Percentiles rank a stretch among this genome's conserved stretches.
These are phyloP conservation scores for Phellopilus nigrolimitatus DNA, from an alignment of 1,284 basidiomycete species.

Conservation along the genomic window DNA sequence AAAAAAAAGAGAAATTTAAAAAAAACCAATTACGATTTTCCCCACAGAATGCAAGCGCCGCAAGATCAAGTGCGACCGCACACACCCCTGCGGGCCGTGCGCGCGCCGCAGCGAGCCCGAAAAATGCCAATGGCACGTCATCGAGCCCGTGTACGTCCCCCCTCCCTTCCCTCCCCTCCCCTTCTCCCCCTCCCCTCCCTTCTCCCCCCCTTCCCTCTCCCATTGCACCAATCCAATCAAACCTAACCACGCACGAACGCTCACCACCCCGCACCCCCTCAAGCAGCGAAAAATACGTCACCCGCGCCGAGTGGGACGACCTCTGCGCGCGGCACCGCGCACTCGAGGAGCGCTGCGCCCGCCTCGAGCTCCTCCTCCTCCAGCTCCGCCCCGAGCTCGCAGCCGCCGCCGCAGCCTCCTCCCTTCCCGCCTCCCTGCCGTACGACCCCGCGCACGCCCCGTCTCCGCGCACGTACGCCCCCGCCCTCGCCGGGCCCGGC, in stretches of 20 bases:
- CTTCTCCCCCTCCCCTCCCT: constrained; percentile 1
- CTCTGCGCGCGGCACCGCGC: constrained; percentile 30
- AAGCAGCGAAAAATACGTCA: constrained; percentile 52
- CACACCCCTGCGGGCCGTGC: constrained; percentile 54
- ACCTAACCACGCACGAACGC: constrained; percentile 4
- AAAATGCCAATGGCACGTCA: constrained; percentile 53
- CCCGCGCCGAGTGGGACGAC: constrained; percentile 48
- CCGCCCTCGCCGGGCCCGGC: constrained; percentile 2
- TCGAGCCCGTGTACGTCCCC: constrained; percentile 55
- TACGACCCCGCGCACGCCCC: background rate
- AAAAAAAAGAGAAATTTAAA: too few species aligned
- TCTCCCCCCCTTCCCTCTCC: constrained; percentile 15
- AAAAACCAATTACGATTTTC: constrained; percentile 19
- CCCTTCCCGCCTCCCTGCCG: background rate
- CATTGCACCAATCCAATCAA: background rate
- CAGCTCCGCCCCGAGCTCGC: constrained; percentile 15
- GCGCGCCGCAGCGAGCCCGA: constrained; percentile 46
- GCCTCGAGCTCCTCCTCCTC: constrained; percentile 14
- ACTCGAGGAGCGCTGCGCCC: constrained; percentile 16
- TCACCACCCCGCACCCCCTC: constrained; percentile 15
- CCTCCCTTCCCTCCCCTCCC: constrained; percentile 13
- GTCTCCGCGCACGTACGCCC: background rate
- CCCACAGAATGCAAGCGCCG: constrained; percentile 51
- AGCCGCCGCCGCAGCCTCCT: background rate
- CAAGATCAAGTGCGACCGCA: constrained; percentile 60